Percentiles rank a stretch among this genome's conserved stretches.
These are phyloP conservation scores for Boletus rubescentipes DNA, from an alignment of 768 basidiomycete species.

Conservation along the genomic window DNA sequence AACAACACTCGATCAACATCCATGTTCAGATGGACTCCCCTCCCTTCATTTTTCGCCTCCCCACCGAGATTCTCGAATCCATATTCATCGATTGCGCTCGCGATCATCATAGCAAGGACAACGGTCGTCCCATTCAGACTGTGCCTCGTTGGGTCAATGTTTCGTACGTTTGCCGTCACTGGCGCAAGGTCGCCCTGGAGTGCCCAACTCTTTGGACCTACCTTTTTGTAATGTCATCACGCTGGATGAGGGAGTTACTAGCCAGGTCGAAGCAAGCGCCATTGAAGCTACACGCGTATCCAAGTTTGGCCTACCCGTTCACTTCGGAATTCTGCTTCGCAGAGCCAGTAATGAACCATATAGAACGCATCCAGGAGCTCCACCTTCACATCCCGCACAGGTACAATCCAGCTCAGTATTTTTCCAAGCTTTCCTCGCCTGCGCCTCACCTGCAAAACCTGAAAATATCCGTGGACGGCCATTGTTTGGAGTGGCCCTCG, in stretches of 20 bases:
- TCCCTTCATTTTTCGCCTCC: conserved; percentile 12
- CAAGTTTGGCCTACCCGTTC: no score
- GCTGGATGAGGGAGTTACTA: conserved; percentile 42
- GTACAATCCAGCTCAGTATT: no score
- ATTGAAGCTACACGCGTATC: neutral
- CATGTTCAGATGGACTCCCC: neutral
- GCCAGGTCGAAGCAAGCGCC: conserved; percentile 42
- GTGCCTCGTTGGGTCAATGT: conserved; percentile 2
- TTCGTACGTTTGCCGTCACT: conserved; percentile 26
- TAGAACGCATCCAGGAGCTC: neutral
- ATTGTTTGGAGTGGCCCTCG: neutral
- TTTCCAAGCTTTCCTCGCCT: neutral
- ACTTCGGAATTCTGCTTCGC: no score
- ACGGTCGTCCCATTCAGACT: no score
- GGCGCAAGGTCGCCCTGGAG: conserved; percentile 43
- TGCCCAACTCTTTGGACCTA: conserved; percentile 40
- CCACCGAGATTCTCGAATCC: conserved; percentile 8
- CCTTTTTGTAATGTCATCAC: conserved; percentile 30
- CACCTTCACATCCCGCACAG: neutral
- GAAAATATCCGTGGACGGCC: neutral
- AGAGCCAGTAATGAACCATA: neutral
- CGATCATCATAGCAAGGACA: no score
- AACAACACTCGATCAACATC: no score
- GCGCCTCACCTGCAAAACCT: neutral
- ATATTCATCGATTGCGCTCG: conserved; percentile 13